Percentiles rank a stretch among this genome's conserved stretches.
phyloP scores from a whole-genome alignment of 2,329 filamentous ascomycete genomes.

The Aureobasidium sp. region DNA sequence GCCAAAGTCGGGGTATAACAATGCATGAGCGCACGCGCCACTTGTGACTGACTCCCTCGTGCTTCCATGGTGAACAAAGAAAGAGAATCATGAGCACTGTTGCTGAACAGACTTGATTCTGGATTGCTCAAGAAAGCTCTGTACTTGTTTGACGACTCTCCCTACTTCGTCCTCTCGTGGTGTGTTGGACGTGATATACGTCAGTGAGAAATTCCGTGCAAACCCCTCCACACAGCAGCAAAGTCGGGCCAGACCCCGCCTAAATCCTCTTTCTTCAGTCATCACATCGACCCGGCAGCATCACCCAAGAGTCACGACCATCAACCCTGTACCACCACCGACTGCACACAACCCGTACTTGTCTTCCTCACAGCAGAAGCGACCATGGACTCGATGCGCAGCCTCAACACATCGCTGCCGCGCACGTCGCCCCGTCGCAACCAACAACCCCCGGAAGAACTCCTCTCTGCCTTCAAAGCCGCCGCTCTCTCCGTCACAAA shows the following conservation, averaged over 20 bases:
- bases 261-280: slow-evolving; percentile 8
- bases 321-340: not conserved
- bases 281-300: not conserved
- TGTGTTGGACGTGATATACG: not conserved
- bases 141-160: not conserved
- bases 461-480: slow-evolving; percentile 83
- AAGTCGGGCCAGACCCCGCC: slow-evolving; percentile 7
- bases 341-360: not conserved
- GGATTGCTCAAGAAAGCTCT: not conserved
- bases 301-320: not conserved
- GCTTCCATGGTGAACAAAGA: not conserved
- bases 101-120: not conserved
- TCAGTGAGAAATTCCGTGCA: not conserved
- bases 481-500: slow-evolving; percentile 92
- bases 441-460: slow-evolving; percentile 34
- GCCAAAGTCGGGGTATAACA: not conserved
- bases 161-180: not conserved
- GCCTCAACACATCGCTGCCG: slow-evolving; percentile 54
- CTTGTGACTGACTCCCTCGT: not conserved
- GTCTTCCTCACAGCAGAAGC: not conserved
- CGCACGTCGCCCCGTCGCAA: slow-evolving; percentile 35
- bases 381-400: slow-evolving; percentile 56
- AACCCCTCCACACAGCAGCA: not conserved
- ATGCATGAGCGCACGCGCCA: slow-evolving; percentile 5
- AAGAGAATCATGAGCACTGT: not conserved